phyloP scores from a whole-genome alignment of 2,329 filamentous ascomycete genomes.

The Camillea tinctor region DNA sequence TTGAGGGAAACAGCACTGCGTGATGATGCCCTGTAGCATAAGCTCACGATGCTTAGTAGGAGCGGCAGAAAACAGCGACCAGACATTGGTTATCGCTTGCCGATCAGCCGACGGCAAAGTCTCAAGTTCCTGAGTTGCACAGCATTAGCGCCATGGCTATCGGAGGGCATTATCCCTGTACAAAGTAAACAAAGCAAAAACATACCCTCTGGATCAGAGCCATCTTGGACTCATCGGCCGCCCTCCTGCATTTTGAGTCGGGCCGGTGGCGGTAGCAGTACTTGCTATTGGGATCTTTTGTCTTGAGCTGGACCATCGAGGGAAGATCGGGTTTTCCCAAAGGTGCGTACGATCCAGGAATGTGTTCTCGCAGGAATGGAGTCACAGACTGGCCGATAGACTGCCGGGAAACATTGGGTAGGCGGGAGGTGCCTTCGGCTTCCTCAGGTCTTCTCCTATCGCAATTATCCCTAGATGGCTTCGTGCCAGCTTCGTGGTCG shows the following conservation, averaged over 20 bases:
- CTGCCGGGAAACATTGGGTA: conserved; percentile 60
- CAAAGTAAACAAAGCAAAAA: too few relatives aligned
- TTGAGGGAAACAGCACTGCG: conserved; percentile 96
- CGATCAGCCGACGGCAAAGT: conserved; percentile 80
- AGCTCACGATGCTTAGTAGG: conserved; percentile 91
- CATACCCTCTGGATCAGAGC: conserved; percentile 83
- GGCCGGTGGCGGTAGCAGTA: conserved; percentile 95
- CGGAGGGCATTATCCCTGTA: conserved; percentile 1
- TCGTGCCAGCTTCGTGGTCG: conserved; percentile 21
- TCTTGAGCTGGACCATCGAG: conserved; percentile 36
- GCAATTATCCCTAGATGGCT: conserved; percentile 44
- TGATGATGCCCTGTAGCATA: conserved; percentile 94
- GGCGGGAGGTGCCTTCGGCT: conserved; percentile 46
- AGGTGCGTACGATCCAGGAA: conserved; percentile 84
- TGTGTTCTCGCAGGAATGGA: conserved; percentile 87
- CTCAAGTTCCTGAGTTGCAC: conserved; percentile 66
- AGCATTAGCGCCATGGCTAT: conserved; percentile 5
- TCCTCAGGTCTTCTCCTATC: conserved; percentile 51
- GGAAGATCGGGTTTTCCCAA: conserved; percentile 58
- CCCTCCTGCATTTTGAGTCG: conserved; percentile 88
- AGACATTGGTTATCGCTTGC: conserved; percentile 94
- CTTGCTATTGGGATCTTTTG: conserved; percentile 71
- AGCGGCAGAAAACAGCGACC: conserved; percentile 95
- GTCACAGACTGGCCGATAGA: conserved; percentile 76
- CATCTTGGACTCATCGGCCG: conserved; percentile 95